Conservation (phyloP, 129 eudicot species). For the Calendula officinalis region DNA sequence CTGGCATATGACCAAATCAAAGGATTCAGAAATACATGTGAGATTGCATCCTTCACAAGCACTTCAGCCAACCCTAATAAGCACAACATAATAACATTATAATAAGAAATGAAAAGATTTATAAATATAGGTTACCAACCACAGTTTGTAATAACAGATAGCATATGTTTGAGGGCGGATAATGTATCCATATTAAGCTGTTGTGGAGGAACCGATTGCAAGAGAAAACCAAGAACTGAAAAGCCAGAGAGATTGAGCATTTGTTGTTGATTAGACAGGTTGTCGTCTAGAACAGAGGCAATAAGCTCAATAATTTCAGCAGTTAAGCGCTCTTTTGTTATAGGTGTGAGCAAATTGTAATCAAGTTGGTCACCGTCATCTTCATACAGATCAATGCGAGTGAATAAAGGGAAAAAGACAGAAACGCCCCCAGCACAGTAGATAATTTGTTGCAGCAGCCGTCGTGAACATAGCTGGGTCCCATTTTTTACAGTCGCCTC, state of each 20-base stretch:
- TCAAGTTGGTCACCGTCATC: conserved; percentile 43
- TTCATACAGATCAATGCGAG: conserved; percentile 62
- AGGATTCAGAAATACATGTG: conserved; percentile 83
- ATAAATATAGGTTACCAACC: conserved; percentile 44
- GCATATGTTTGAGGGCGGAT: conserved; percentile 82
- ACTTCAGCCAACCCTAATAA: conserved; percentile 82
- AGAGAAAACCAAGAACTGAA: conserved; percentile 74
- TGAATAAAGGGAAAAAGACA: conserved; percentile 93
- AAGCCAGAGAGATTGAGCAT: conserved; percentile 95
- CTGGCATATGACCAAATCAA: conserved; percentile 76
- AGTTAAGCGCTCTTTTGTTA: conserved; percentile 71
- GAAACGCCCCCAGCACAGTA: conserved; percentile 99
- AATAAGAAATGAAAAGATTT: conserved; percentile 3
- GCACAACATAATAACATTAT: conserved; percentile 16
- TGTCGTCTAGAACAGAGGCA: conserved; percentile 88
- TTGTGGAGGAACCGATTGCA: conserved; percentile 74
- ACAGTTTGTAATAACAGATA: conserved; percentile 65
- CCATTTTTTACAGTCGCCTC: conserved; percentile 84
- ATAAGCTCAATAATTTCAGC: conserved; percentile 94
- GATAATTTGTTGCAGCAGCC: conserved; percentile 82
- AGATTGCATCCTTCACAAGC: conserved; percentile 85
- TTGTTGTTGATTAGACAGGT: conserved; percentile 94
- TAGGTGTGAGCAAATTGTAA: conserved; percentile 56
- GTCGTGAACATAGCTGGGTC: conserved; percentile 93
- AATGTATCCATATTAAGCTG: conserved; percentile 88